Evolutionary conservation across 2,329 filamentous ascomycete genomes (phyloP), one percentile per base, ranked within the genome.

Genomic region (Leptodontidium sp.): DNA sequence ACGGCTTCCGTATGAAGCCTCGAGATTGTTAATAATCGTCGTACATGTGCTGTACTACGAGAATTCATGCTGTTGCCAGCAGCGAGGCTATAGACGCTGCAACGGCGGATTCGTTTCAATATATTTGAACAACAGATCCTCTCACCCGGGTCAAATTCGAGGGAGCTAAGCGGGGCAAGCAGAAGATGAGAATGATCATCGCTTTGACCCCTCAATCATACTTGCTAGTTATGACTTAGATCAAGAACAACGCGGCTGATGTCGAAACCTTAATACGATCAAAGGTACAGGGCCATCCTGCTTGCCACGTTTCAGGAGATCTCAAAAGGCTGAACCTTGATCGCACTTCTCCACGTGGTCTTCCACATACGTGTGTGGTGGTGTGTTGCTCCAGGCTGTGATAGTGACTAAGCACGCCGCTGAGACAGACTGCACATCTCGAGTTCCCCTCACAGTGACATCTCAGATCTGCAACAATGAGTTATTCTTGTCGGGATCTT

Each of bases 321-420:
- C 35, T 35, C n/a, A 26, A 63, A 63, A 17, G 45, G 24, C 47
- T 21, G 61, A 38, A 47, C 29, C 6, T 32, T 32, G 29, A 32
- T 38, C 59, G 38, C 26, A 38, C 8, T 45, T 52, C 35, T 49
- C 14, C 24, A 14, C 32, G 47, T 38, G 15, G 35, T 11, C 21
- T 47, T 47, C 58, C 65, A 62, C 65, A 61, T 68, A 62, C 65
- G 66, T 68, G 66, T 49, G 29, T 61, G 58, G 24, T 26, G 8
- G 43, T 61, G 26, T 29, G 8, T 45, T 40, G 35, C 24, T 32
- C 35, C 26, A 17, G 12, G 53, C 32, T 15, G 12, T 8, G 12
- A 14, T n/a, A 26, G n/a, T 14, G 35, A 11, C 9, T 32, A 32
- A 32, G 6, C 32, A 6, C 6, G 32, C 21, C 8, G 3, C 38